Evolutionary conservation across 208 protist species (phyloP), one percentile per base, ranked within the genome.

Genomic region (Trypanosoma congolense): DNA sequence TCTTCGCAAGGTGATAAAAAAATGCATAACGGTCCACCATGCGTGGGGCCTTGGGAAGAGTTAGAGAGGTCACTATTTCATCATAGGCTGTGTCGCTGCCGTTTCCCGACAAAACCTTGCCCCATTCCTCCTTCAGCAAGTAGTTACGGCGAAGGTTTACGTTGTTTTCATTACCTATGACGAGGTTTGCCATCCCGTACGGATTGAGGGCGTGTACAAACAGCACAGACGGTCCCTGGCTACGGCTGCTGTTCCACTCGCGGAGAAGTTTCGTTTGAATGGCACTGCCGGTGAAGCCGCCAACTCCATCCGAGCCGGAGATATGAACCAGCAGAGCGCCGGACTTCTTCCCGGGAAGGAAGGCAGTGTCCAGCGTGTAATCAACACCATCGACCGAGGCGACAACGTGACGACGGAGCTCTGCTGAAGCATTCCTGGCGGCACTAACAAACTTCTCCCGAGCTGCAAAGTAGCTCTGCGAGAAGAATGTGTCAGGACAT

Each of bases 181-280:
- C 75, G 61, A 76, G 75, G 65, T 90, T 65, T 1, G 77, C 74
- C 83, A 95, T 92, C 35, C 87, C 87, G 65, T 85, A 85, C 1
- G 87, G 87, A 56, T 95, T 95, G 42, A 95, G 50, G 24, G 82
- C 82, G 57, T 95, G 87, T 18, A 95, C 55, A 56, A 93, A 90
- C 41, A 95, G 71, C 10, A 95, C 66, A 4, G 84, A 89, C 6
- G 87, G 75, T 0, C 79, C 81, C 8, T 70, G 38, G 31, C 40
- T 38, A 45, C 63, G 57, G 36, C 62, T 87, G 18, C 25, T 59
- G 42, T 85, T 82, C 75, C 75, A 85, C 61, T 76, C 72, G 4
- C 69, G 55, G 49, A 95, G 61, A 14, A 90, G 54, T 46, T 88
- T 80, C 38, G 68, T 73, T 53, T 95, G 87, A 36, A 95, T 77